These are phyloP conservation scores for Myriosclerotinia curreyana DNA, from an alignment of 2,329 filamentous ascomycete species.

Conservation along the genomic window DNA sequence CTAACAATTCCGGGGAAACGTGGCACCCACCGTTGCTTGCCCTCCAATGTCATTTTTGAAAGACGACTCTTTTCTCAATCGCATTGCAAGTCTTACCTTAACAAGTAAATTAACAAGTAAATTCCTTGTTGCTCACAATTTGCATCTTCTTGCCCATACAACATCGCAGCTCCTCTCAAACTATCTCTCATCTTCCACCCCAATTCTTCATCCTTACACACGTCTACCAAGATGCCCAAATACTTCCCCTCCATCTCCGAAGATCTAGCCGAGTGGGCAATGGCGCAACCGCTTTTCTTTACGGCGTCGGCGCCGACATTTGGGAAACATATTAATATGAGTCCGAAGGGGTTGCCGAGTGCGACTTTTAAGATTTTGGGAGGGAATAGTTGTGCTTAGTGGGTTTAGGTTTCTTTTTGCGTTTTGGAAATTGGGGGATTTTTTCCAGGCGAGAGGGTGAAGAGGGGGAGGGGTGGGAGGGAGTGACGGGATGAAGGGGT, in stretches of 20 bases:
- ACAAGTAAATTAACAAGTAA: too few relatives aligned
- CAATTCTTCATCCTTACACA: not conserved
- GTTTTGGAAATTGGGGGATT: not conserved
- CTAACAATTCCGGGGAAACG: not conserved
- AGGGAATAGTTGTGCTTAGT: constrained; percentile 13
- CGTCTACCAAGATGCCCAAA: constrained; percentile 6
- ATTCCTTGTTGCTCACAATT: too few relatives aligned
- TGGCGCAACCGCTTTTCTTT: constrained; percentile 70
- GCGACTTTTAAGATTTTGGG: not conserved
- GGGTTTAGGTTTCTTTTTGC: not conserved
- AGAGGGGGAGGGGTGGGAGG: too few relatives aligned
- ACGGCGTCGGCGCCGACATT: constrained; percentile 67
- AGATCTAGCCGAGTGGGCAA: constrained; percentile 60
- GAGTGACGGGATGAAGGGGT: too few relatives aligned
- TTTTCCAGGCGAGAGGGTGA: too few relatives aligned
- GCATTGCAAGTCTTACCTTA: too few relatives aligned
- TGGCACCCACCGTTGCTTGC: not conserved
- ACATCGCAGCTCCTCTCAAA: too few relatives aligned
- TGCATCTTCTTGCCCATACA: too few relatives aligned
- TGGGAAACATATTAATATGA: constrained; percentile 71
- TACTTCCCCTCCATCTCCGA: constrained; percentile 51
- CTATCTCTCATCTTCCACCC: too few relatives aligned
- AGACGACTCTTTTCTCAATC: not conserved
- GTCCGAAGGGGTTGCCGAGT: constrained; percentile 67
- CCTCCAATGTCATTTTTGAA: not conserved